Base-by-base conservation (phyloP, 768 basidiomycete genomes). In the Tylopilus vinaceipallidus region DNA sequence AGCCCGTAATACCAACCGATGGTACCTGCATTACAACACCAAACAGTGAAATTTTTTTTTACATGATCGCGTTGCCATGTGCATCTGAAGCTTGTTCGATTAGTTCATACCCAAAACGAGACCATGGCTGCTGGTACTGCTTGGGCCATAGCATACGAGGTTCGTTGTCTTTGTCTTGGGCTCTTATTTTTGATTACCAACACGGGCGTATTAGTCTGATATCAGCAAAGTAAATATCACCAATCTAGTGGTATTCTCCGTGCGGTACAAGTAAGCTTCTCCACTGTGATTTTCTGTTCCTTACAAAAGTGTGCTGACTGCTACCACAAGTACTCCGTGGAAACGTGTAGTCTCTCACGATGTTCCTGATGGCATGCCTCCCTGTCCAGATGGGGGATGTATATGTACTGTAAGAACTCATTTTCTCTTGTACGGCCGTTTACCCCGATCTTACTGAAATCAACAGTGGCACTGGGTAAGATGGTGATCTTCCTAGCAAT, bases 21-120 rank as follows among this genome's bases (percentile, higher is more conserved):
- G 33, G 46, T 19, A 3, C 2, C 9, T 45, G 58, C 16, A 22
- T 60, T 6, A 1, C 8, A 3, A 0, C 33, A 0, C 59, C 59
- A 19, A 60, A 60, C 29, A 27, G 59, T 60, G 36, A 52, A 60
- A n/a, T n/a, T n/a, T 43, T 33, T 23, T 22, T 10, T 14, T n/a
- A 3, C 40, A 20, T 3, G 27, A 3, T 3, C 17, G 11, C 5
- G 14, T 39, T 32, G 14, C 8, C 6, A 22, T 33, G 19, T 14
- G 29, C 30, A 22, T 47, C 36, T 52, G 30, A 59, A 20, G 3
- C n/a, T 14, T 17, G 3, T 20, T 37, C 12, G 16, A 30, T 4
- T 12, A 60, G 59, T 60, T 1, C 59, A 60, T 42, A 16, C 56
- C n/a, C 5, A 30, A 30, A 59, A 62, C 24, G 0, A 45, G 19